Conservation (phyloP, 208 protist species). For the Wallacemonas collosoma region DNA sequence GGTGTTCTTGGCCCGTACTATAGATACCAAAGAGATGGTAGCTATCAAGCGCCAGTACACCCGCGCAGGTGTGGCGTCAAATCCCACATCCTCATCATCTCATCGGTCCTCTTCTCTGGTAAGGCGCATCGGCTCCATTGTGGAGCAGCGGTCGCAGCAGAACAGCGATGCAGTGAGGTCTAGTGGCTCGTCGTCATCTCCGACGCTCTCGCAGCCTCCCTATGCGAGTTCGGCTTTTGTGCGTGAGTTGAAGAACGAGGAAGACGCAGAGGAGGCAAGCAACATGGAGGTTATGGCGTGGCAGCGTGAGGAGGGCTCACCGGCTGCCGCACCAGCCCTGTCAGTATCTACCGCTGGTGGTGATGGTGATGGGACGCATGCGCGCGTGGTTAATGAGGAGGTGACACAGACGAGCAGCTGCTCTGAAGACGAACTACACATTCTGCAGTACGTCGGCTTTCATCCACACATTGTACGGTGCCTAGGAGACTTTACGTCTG, state of each 20-base stretch:
- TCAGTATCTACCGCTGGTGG: background rate
- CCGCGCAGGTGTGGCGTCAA: background rate
- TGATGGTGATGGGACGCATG: too few relatives aligned
- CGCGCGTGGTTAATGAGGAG: background rate
- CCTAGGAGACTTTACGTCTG: slow-evolving; percentile 49
- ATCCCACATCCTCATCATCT: background rate
- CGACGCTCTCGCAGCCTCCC: background rate
- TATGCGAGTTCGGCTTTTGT: background rate
- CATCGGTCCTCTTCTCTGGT: background rate
- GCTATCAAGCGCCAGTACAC: slow-evolving; percentile 75
- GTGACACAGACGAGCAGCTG: background rate
- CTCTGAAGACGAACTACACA: slow-evolving; percentile 38
- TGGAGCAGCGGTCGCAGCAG: slow-evolving; percentile 7
- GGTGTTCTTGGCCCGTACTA: slow-evolving; percentile 65
- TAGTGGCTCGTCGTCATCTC: background rate
- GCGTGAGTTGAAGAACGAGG: slow-evolving; percentile 14
- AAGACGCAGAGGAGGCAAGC: slow-evolving; percentile 30
- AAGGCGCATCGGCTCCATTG: slow-evolving; percentile 11
- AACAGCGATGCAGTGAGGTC: background rate
- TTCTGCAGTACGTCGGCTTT: slow-evolving; percentile 52
- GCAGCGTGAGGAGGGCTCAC: slow-evolving; percentile 9
- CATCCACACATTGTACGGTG: slow-evolving; percentile 75
- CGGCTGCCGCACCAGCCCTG: background rate
- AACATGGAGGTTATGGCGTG: slow-evolving; percentile 26
- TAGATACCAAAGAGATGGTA: slow-evolving; percentile 41